Percentiles rank a stretch among this genome's conserved stretches.
Conservation (phyloP, 2,329 filamentous ascomycete species). For the Clonostachys byssicola region DNA sequence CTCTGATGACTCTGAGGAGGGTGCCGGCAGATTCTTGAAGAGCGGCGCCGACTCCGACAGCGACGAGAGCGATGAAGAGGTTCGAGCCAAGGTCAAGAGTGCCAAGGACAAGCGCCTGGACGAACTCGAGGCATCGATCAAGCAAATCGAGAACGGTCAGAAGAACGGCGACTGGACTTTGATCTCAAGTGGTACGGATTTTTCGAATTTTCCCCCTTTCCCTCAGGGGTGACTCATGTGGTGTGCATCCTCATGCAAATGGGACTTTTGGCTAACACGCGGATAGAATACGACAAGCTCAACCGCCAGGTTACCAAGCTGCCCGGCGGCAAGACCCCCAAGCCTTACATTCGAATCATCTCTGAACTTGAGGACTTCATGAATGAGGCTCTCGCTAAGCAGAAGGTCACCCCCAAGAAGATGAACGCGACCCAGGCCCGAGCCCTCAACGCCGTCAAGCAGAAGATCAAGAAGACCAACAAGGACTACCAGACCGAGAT, state of each 20-base stretch:
- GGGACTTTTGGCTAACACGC: slow-evolving; percentile 5
- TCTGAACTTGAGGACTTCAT: slow-evolving; percentile 92
- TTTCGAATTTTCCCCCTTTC: neutral
- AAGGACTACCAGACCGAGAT: slow-evolving; percentile 89
- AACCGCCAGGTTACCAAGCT: slow-evolving; percentile 83
- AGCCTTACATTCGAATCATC: slow-evolving; percentile 87
- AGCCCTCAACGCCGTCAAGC: slow-evolving; percentile 94
- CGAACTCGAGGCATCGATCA: slow-evolving; percentile 86
- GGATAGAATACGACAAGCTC: slow-evolving; percentile 85
- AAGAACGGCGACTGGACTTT: slow-evolving; percentile 98
- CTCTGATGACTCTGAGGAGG: slow-evolving; percentile 60
- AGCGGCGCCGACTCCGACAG: slow-evolving; percentile 64
- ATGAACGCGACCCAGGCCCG: slow-evolving; percentile 96
- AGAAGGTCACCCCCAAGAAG: slow-evolving; percentile 95
- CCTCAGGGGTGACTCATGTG: too few species aligned
- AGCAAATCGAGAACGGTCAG: slow-evolving; percentile 90
- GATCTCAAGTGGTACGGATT: slow-evolving; percentile 73
- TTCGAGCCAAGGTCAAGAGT: slow-evolving; percentile 85
- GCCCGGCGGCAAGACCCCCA: slow-evolving; percentile 73
- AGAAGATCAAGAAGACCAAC: slow-evolving; percentile 98
- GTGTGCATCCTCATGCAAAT: too few species aligned
- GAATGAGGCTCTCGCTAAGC: slow-evolving; percentile 90
- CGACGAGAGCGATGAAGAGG: slow-evolving; percentile 84
- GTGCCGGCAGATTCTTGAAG: slow-evolving; percentile 80
- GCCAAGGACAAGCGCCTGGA: slow-evolving; percentile 97